Evolutionary conservation across 345 rosid species (phyloP), one percentile per base, ranked within the genome.

Genomic region (Pistacia atlantica): DNA sequence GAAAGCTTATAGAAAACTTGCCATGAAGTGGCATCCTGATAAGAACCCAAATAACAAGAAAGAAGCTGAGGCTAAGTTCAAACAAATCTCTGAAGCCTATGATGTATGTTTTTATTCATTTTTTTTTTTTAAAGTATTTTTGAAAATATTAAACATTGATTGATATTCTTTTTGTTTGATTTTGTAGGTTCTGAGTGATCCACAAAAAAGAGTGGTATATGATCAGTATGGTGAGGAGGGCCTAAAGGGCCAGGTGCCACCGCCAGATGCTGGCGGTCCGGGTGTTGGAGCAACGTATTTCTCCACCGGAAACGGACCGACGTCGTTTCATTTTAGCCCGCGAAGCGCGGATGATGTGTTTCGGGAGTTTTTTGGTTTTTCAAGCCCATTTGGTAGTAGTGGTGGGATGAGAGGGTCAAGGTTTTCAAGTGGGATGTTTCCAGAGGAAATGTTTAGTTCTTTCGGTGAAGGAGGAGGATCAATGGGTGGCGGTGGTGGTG

Each of bases 221-320:
- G 96, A 93, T 77, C 97, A 87, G 56, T 91, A 87, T 14, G 97
- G 96, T 3, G 96, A 91, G 76, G 94, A 91, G 79, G 94, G 92
- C 51, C 84, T 93, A 6, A 91, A 91, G 75, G 96, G 93, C 9
- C 89, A 85, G 72, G 88, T 90, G 61, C 97, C 98, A 48, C 91
- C 98, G 20, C 92, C 94, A 0, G 85, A 79, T 67, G 89, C 90
- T 2, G 89, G 89, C 9, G 87, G 87, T 51, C 80, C 80, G 5
- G 45, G 45, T 42, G 92, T 87, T 25, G 92, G 94, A 80, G 84
- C 87, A 37, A 77, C 86, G 57, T 85, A 77, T 86, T 87, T 83
- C 80, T 75, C 85, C 11, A 75, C 90, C 0, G 87, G 92, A 20
- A 82, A 82, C 59, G 87, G 85, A 4, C 86, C 89, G 11, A 79